Conservation (phyloP, 305 asterid species). For the Solanum hybrid region DNA sequence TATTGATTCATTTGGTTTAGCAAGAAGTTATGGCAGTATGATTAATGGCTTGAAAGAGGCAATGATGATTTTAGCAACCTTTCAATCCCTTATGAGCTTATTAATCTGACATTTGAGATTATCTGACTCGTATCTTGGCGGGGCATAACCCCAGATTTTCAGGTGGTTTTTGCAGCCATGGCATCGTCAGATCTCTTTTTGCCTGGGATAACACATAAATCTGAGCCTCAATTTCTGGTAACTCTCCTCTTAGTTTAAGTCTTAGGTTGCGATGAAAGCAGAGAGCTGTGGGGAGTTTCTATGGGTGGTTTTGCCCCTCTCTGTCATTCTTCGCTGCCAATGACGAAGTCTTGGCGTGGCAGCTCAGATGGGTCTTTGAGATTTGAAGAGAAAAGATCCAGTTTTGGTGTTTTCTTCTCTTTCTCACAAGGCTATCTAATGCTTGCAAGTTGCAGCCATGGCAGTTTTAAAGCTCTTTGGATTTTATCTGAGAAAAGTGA, state of each 20-base stretch:
- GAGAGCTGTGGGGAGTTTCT: not conserved
- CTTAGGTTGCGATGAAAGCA: not conserved
- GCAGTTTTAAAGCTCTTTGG: not conserved
- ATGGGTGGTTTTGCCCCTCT: not conserved
- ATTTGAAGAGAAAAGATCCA: not conserved
- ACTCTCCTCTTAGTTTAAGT: not conserved
- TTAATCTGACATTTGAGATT: not conserved
- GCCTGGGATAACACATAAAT: not conserved
- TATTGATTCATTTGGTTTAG: not conserved
- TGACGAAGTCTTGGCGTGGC: conserved; percentile 12
- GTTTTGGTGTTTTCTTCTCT: not conserved
- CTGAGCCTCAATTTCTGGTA: not conserved
- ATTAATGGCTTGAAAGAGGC: not conserved
- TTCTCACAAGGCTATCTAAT: not conserved
- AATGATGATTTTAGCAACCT: not conserved
- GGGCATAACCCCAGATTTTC: not conserved
- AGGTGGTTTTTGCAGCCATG: not conserved
- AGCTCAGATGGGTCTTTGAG: conserved; percentile 7
- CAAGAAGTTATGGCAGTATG: not conserved
- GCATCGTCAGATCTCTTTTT: not conserved
- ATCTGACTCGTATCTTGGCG: not conserved
- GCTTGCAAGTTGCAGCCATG: conserved; percentile 21
- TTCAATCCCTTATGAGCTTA: not conserved
- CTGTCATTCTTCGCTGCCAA: not conserved
- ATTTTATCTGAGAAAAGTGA: conserved; percentile 11